A percentile compares a stretch with the other conserved stretches of the same genome.
Conservation (phyloP, 345 rosid genomes). For the Hypericum androsaemum region DNA sequence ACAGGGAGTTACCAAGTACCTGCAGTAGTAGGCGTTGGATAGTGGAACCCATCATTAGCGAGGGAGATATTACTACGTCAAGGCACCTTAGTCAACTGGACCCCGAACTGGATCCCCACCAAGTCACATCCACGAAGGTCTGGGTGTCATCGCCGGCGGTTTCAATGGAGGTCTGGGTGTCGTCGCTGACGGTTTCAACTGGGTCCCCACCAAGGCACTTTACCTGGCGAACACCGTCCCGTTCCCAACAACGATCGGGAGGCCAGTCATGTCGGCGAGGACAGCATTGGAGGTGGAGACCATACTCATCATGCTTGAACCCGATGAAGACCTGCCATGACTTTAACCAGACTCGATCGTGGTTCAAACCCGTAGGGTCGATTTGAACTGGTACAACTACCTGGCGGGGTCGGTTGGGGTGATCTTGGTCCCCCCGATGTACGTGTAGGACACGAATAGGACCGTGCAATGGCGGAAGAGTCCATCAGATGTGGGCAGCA, state of each 20-base stretch:
- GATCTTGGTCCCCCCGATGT: slow-evolving; percentile 40
- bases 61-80: slow-evolving; percentile 55
- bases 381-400: slow-evolving; percentile 85
- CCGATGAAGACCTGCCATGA: slow-evolving; percentile 73
- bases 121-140: slow-evolving; percentile 67
- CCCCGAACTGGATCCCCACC: slow-evolving; percentile 89
- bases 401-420: slow-evolving; percentile 42
- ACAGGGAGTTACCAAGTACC: slow-evolving; percentile 22
- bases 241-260: slow-evolving; percentile 67
- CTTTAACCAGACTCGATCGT: slow-evolving; percentile 57
- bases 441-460: slow-evolving; percentile 52
- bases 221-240: slow-evolving; percentile 73
- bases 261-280: slow-evolving; percentile 52
- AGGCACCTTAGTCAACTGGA: slow-evolving; percentile 49
- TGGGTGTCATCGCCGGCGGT: slow-evolving; percentile 66
- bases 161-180: slow-evolving; percentile 64
- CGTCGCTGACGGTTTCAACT: slow-evolving; percentile 91
- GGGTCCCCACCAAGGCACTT: slow-evolving; percentile 69
- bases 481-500: too few species aligned
- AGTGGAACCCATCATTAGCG: slow-evolving; percentile 69
- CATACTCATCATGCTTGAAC: slow-evolving; percentile 62
- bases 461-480: slow-evolving; percentile 66
- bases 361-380: slow-evolving; percentile 63
- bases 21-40: slow-evolving; percentile 37
- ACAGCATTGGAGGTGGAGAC: slow-evolving; percentile 71